These are phyloP conservation scores for Coprinopsis cinerea DNA, from an alignment of 768 basidiomycete species.

Conservation along the genomic window DNA sequence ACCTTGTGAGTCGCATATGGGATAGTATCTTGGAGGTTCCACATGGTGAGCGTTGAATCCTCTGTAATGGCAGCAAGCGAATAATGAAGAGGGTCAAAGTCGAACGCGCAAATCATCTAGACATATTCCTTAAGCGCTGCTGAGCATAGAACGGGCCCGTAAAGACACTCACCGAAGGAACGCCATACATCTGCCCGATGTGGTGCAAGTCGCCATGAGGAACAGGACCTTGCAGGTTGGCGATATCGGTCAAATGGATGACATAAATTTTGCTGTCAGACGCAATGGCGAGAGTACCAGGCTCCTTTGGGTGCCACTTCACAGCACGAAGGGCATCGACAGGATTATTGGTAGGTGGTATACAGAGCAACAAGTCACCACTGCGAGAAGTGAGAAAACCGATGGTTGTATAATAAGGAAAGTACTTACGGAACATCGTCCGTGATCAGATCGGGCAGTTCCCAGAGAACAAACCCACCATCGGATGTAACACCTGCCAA, in stretches of 20 bases:
- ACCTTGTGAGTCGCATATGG: conserved; percentile 75
- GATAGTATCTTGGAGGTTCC: conserved; percentile 74
- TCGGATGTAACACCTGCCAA: conserved; percentile 85
- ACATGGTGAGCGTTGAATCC: conserved; percentile 75
- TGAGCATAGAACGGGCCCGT: conserved; percentile 4
- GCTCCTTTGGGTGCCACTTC: conserved; percentile 85
- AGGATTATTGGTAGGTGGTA: conserved; percentile 52
- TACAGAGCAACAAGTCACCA: conserved; percentile 62
- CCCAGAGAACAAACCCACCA: conserved; percentile 87
- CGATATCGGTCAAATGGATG: conserved; percentile 62
- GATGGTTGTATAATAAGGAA: conserved; percentile 3
- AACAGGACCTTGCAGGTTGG: conserved; percentile 55
- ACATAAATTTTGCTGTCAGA: conserved; percentile 72
- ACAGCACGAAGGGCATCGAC: conserved; percentile 73
- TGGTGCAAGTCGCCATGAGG: conserved; percentile 64
- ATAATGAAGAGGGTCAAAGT: conserved; percentile 74
- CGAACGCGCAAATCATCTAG: conserved; percentile 77
- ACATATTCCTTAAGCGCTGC: conserved; percentile 2
- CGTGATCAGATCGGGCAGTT: conserved; percentile 74
- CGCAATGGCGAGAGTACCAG: conserved; percentile 77
- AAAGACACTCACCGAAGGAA: conserved; percentile 55
- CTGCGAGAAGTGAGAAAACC: conserved; percentile 27
- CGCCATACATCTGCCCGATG: conserved; percentile 61
- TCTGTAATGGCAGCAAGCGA: conserved; percentile 78
- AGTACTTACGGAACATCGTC: conserved; percentile 78